Evolutionary conservation across 108 stramenopile genomes (phyloP), one percentile per base, ranked within the genome.

Genomic region (Discostella pseudostelligera): DNA sequence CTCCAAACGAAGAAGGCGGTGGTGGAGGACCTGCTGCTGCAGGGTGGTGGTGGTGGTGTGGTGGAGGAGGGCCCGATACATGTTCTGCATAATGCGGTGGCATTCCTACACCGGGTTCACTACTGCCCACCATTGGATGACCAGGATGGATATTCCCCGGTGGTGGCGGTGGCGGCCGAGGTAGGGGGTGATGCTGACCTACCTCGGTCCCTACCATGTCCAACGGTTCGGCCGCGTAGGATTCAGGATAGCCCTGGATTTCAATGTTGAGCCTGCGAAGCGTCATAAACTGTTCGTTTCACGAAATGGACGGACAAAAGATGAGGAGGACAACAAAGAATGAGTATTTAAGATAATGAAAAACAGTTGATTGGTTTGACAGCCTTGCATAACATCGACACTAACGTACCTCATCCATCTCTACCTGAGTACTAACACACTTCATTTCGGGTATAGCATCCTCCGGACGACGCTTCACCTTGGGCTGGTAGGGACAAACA

Each of bases 401-500:
- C 1, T 13, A 11, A 78, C 78, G 64, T 42, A 82, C 81, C 72
- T 90, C 92, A 73, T 94, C 92, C 87, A 90, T 89, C 65, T 94
- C 92, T 16, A 94, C 92, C 63, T 94, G 92, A 39, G 89, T 86
- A 20, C 86, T 87, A 32, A 88, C 89, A 67, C 81, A 83, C 62
- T 86, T 85, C 84, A 86, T 89, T 48, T 89, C 88, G 8, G 93
- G 93, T 13, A 81, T 68, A 12, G 88, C 87, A 25, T 90, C 90
- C 26, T 86, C 88, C n/a, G 90, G 74, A 50, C 81, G 78, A 26
- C 89, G 78, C 45, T 89, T 89, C 48, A 96, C 63, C 57, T 89
- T 89, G 8, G 94, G 91, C 66, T 96, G 91, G 70, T 96, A 96
- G 6, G 94, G 94, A 83, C 94, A 96, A 22, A 93, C 78, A 78